Base-by-base conservation (phyloP, 805 yeast genomes). In the Nematodospora valgi region DNA sequence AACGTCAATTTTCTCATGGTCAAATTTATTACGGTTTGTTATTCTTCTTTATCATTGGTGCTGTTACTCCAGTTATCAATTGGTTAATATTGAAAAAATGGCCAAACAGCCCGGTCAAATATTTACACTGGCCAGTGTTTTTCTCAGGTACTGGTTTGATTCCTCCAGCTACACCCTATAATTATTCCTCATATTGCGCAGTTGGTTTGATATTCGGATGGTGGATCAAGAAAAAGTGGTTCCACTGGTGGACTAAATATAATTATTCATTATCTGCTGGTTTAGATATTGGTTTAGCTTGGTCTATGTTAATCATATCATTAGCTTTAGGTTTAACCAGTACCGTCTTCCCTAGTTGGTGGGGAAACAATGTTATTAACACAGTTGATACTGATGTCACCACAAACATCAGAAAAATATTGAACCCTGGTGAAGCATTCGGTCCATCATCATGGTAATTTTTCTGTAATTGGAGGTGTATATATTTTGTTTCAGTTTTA, bases 91-190 rank as follows among this genome's bases (percentile, higher is more conserved):
- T 62, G 46, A 63, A 55, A 54, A 66, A 62, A 46, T 64, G 67
- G 68, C 72, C 70, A 41, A 60, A 54, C 47, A 51, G 58, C 17
- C 57, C 54, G 30, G 43, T 52, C 29, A 48, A 44, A 32, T 54
- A 54, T 54, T 44, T 58, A 45, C 49, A 56, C 48, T 54, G 66
- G 64, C 66, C 68, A 8, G 65, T 66, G 30, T 66, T 66, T 56
- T 66, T 66, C 53, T 53, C 64, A 11, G 72, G 71, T 46, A 60
- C 70, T n/a, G 80, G 80, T 29, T 66, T 69, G 45, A 76, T 81
- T 47, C 89, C 91, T 11, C 89, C 91, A 27, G 82, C 85, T 24
- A 79, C 87, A 4, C 78, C 84, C 19, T 80, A 79, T 54, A 80
- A 78, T 53, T 80, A 78, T 55, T 69, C 74, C 21, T 57, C 76